Conservation (phyloP, 2,329 filamentous ascomycete genomes). For the Pseudopithomyces chartarum region DNA sequence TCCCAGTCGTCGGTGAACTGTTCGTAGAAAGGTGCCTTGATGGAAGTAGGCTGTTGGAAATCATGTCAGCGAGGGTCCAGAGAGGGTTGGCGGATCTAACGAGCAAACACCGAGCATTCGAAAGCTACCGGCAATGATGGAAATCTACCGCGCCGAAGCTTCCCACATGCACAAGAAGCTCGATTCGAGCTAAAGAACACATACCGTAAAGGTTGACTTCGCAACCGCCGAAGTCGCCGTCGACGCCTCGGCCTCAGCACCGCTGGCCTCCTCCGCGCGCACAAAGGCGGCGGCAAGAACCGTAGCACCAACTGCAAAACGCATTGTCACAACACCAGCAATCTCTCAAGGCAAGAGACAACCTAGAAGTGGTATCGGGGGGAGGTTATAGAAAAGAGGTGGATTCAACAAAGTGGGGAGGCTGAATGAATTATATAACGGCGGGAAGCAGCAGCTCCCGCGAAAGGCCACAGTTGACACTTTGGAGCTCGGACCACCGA, state of each 20-base stretch:
- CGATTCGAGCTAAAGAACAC: slow-evolving; percentile 42
- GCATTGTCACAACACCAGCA: slow-evolving; percentile 42
- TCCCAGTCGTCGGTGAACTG: slow-evolving; percentile 99
- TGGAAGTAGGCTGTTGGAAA: slow-evolving; percentile 71
- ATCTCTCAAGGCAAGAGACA: slow-evolving; percentile 34
- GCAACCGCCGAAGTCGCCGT: slow-evolving; percentile 65
- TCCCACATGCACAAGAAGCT: not conserved
- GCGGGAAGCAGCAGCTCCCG: not conserved
- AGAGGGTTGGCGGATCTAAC: not conserved
- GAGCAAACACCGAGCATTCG: too few species aligned
- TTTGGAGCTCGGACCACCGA: slow-evolving; percentile 3
- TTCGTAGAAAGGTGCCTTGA: slow-evolving; percentile 96
- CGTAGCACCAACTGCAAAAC: slow-evolving; percentile 76
- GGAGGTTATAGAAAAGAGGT: slow-evolving; percentile 19
- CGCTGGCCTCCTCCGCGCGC: slow-evolving; percentile 66
- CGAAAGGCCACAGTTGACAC: slow-evolving; percentile 11
- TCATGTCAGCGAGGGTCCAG: slow-evolving; percentile 19
- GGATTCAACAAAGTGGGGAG: slow-evolving; percentile 17
- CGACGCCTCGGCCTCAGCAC: slow-evolving; percentile 53
- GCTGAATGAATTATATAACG: slow-evolving; percentile 13
- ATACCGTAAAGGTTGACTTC: slow-evolving; percentile 86
- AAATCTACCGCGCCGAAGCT: too few species aligned
- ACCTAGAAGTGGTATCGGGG: slow-evolving; percentile 18
- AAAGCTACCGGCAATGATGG: not conserved
- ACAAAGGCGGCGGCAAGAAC: slow-evolving; percentile 74